Percentiles rank a stretch among this genome's conserved stretches.
Evolutionary conservation across 140 eudicot species (phyloP).

Genomic region (Bidens hawaiensis): DNA sequence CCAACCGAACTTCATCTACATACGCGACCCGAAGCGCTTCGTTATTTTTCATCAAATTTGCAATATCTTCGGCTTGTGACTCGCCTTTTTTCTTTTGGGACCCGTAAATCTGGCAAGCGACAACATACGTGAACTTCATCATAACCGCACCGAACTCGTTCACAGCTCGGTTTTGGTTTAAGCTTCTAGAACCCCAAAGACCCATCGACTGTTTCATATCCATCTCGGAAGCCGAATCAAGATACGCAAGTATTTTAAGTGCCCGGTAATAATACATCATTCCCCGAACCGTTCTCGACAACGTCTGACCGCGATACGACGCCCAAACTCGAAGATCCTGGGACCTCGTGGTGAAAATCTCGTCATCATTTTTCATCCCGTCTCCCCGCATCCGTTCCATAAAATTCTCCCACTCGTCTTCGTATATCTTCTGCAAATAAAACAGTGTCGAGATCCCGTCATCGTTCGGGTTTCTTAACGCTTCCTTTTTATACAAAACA

Average conservation of each 20-base stretch:
- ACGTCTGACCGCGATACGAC: constrained; percentile 87
- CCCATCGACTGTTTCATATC: constrained; percentile 57
- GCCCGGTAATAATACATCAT: constrained; percentile 97
- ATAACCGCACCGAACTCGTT: constrained; percentile 64
- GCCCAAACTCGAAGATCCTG: constrained; percentile 89
- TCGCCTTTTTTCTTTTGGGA: constrained; percentile 62
- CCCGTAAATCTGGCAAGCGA: constrained; percentile 93
- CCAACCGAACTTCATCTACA: constrained; percentile 70
- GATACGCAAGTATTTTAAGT: constrained; percentile 74
- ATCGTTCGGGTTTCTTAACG: constrained; percentile 67
- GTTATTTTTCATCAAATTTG: constrained; percentile 65
- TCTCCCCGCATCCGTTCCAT: constrained; percentile 80
- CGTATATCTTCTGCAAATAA: constrained; percentile 80
- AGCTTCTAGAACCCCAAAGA: constrained; percentile 42
- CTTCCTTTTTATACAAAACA: constrained; percentile 61
- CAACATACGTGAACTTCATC: constrained; percentile 82
- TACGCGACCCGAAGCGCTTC: constrained; percentile 97
- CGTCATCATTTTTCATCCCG: constrained; percentile 65
- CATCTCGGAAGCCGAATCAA: constrained; percentile 80
- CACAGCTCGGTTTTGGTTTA: constrained; percentile 43
- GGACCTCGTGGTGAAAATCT: constrained; percentile 50
- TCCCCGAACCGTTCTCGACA: constrained; percentile 90
- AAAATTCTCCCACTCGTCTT: constrained; percentile 85
- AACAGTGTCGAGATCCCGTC: constrained; percentile 85
- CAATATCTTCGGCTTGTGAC: constrained; percentile 76